These are phyloP conservation scores for Vigna radiata DNA, from an alignment of 306 rosid species.

Conservation along the genomic window DNA sequence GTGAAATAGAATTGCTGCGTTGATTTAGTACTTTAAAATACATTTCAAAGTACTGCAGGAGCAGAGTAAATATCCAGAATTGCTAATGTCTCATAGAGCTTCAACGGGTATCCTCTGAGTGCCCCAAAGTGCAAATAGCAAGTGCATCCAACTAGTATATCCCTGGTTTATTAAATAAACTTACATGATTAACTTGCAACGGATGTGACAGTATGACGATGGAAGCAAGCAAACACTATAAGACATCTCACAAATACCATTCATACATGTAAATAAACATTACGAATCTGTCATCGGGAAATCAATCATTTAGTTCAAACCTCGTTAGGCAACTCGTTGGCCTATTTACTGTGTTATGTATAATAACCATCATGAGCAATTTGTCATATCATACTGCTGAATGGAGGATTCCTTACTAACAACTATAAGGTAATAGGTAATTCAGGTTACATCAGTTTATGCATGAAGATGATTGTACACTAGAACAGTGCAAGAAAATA, in stretches of 20 bases:
- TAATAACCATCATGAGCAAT: constrained; percentile 3
- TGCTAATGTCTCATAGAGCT: not conserved
- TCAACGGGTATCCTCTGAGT: not conserved
- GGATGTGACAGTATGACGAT: not conserved
- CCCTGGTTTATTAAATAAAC: not conserved
- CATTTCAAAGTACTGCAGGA: not conserved
- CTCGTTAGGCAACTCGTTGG: not conserved
- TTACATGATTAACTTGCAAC: not conserved
- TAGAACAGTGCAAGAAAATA: constrained; percentile 17
- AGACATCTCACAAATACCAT: not conserved
- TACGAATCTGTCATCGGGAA: constrained; percentile 6
- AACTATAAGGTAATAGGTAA: constrained; percentile 18
- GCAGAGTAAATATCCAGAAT: not conserved
- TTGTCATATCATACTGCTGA: constrained; percentile 17
- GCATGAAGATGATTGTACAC: not conserved
- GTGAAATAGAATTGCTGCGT: not conserved
- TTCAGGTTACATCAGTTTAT: constrained; percentile 6
- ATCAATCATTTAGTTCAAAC: not conserved
- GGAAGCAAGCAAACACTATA: not conserved
- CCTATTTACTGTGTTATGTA: constrained; percentile 11
- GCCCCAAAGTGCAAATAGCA: not conserved
- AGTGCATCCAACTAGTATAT: not conserved
- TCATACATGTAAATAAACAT: not conserved
- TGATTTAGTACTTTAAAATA: constrained; percentile 1
- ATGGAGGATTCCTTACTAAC: not conserved